phyloP scores from a whole-genome alignment of 1,284 basidiomycete genomes.

The Sporisorium exsertum region DNA sequence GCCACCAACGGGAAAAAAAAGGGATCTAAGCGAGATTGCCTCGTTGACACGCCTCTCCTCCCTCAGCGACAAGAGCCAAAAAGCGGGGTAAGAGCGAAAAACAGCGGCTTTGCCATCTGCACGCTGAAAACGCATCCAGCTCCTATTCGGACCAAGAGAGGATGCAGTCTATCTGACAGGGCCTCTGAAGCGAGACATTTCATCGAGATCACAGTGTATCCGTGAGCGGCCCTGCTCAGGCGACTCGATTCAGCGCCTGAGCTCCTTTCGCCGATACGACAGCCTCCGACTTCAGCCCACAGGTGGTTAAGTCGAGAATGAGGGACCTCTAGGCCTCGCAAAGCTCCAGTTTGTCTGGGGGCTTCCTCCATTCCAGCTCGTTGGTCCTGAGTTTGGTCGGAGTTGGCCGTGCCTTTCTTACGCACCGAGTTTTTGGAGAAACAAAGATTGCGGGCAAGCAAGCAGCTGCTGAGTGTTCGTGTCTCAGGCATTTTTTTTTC shows the following conservation, averaged over 20 bases:
- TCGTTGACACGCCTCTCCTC: background rate
- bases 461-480: background rate
- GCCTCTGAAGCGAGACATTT: background rate
- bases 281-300: no score
- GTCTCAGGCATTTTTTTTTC: background rate
- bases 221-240: no score
- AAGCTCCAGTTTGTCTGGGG: no score
- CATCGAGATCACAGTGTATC: background rate
- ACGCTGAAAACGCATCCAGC: slow-evolving; percentile 1
- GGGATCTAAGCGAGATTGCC: background rate
- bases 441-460: slow-evolving; percentile 2
- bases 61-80: background rate
- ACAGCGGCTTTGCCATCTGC: background rate
- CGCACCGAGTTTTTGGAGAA: no score
- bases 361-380: background rate
- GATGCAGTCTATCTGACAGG: background rate
- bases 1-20: background rate
- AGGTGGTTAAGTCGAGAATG: no score
- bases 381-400: background rate
- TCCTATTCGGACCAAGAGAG: slow-evolving; percentile 1
- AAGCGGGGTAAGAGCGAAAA: background rate
- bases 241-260: no score
- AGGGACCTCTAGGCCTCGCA: no score
- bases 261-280: no score
- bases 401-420: background rate